phyloP scores from a whole-genome alignment of 805 yeast genomes.

The Helenozyma baotianmanensis region DNA sequence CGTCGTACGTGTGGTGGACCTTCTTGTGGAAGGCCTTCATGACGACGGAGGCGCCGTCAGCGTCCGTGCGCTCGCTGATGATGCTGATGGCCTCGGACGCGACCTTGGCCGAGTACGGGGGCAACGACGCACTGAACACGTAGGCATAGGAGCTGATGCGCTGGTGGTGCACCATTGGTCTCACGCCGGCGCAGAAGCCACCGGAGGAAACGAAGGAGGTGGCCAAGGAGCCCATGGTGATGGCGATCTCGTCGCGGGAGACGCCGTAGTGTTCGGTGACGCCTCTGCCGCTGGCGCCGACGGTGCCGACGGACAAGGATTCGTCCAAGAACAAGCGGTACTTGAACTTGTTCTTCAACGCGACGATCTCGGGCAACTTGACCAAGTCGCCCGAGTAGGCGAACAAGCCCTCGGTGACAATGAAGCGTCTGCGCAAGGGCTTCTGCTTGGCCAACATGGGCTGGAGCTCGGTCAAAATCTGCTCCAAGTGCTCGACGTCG shows the following conservation, averaged over 20 bases:
- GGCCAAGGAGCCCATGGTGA: constrained; percentile 85
- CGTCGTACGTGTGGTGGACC: constrained; percentile 32
- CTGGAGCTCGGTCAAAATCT: constrained; percentile 55
- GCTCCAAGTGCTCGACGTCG: constrained; percentile 77
- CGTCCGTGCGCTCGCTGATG: constrained; percentile 32
- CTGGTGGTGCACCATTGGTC: constrained; percentile 85
- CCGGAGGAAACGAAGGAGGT: constrained; percentile 80
- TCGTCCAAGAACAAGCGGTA: constrained; percentile 88
- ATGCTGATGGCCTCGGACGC: constrained; percentile 51
- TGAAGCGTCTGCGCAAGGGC: constrained; percentile 84
- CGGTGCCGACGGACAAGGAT: constrained; percentile 75
- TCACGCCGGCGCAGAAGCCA: constrained; percentile 87
- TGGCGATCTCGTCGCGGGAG: constrained; percentile 69
- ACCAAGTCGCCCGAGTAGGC: constrained; percentile 78
- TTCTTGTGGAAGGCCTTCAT: constrained; percentile 37
- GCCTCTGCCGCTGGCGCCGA: constrained; percentile 86
- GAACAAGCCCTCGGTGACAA: constrained; percentile 87
- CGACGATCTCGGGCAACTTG: constrained; percentile 61
- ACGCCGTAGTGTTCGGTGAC: constrained; percentile 68
- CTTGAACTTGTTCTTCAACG: constrained; percentile 75
- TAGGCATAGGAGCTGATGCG: constrained; percentile 85
- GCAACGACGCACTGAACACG: constrained; percentile 91
- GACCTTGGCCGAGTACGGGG: constrained; percentile 80
- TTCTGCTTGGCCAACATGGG: constrained; percentile 58
- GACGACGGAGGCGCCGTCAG: constrained; percentile 31